Evolutionary conservation across 345 rosid species (phyloP).

Genomic region (Kernera saxatilis): DNA sequence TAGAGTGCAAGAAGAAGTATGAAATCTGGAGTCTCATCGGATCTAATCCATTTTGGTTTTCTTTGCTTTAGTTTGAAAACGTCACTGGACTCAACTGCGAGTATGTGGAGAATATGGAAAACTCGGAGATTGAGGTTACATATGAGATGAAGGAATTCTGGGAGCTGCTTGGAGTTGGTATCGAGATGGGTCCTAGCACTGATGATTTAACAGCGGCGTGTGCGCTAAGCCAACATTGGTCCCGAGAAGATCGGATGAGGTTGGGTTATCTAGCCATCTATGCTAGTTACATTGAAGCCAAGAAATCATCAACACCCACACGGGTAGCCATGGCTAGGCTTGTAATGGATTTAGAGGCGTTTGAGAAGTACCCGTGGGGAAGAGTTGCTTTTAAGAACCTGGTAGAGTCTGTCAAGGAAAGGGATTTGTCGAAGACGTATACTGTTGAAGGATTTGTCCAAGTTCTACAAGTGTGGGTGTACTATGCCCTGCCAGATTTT

Average conservation of each 20-base stretch:
- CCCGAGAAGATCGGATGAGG: background rate
- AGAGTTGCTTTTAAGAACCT: no score
- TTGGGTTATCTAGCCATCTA: background rate
- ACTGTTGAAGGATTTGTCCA: background rate
- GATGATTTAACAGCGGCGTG: no score
- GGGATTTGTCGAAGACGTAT: background rate
- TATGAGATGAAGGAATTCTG: no score
- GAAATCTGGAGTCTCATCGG: no score
- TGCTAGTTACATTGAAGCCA: background rate
- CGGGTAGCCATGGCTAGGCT: background rate
- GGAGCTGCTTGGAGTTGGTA: background rate
- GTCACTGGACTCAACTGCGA: no score
- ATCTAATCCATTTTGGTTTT: no score
- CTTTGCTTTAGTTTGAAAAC: no score
- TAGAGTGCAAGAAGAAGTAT: no score
- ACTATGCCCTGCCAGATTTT: background rate
- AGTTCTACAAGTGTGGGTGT: background rate
- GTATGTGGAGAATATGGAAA: no score
- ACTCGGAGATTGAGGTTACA: background rate
- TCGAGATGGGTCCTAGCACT: no score
- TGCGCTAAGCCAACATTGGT: no score
- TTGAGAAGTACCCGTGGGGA: background rate
- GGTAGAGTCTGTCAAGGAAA: background rate
- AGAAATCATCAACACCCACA: background rate
- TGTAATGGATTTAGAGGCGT: background rate